Conservation (phyloP, 2,329 filamentous ascomycete genomes). For the Colletotrichum sp. region DNA sequence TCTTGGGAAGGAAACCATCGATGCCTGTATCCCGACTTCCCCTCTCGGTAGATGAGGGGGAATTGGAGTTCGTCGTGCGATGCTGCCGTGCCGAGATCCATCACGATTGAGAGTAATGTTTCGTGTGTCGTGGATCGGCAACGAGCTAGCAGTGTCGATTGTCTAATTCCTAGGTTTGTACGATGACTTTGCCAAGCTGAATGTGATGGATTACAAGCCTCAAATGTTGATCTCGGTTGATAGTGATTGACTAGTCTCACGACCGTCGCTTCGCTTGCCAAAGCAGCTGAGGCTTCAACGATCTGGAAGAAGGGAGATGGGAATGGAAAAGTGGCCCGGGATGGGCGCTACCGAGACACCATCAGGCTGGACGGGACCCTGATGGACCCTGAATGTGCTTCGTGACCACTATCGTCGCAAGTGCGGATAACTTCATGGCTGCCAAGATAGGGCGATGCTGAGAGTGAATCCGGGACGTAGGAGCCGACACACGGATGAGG, state of each 20-base stretch:
- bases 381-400: neutral
- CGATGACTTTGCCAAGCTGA: neutral
- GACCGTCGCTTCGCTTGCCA: neutral
- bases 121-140: conserved; percentile 16
- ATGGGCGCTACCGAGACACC: neutral
- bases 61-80: neutral
- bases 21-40: neutral
- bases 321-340: neutral
- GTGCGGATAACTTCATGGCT: neutral
- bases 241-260: neutral
- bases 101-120: conserved; percentile 8
- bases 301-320: neutral
- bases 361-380: neutral
- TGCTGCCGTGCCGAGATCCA: conserved; percentile 6
- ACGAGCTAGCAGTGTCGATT: neutral
- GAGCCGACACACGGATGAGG: neutral
- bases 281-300: neutral
- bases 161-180: neutral
- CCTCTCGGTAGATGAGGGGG: conserved; percentile 2
- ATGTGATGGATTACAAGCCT: neutral
- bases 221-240: neutral
- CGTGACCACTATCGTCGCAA: neutral
- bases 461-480: neutral
- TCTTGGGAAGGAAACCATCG: neutral
- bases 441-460: neutral